phyloP scores from a whole-genome alignment of 768 basidiomycete genomes.

The Mycena floridula region DNA sequence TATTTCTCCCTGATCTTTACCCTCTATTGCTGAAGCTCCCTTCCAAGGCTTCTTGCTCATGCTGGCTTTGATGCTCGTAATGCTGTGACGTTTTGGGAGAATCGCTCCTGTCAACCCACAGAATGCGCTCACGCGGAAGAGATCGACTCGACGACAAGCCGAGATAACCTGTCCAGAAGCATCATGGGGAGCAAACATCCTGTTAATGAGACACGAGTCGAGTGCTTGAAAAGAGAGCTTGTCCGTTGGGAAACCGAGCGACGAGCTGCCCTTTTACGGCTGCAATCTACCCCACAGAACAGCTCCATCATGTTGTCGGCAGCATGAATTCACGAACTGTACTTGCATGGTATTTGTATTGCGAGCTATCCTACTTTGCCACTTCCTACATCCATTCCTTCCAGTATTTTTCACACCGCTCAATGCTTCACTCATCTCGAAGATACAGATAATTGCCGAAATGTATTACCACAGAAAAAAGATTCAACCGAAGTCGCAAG shows the following conservation, averaged over 20 bases:
- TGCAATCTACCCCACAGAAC: constrained; percentile 2
- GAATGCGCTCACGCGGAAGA: constrained; percentile 16
- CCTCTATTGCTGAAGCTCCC: constrained; percentile 4
- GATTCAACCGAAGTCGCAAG: too few species aligned
- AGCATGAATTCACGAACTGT: neutral
- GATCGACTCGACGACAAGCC: constrained; percentile 10
- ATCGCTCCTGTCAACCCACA: constrained; percentile 11
- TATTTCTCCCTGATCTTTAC: constrained; percentile 6
- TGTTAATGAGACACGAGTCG: constrained; percentile 56
- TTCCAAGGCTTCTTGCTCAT: constrained; percentile 75
- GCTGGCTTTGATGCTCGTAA: constrained; percentile 85
- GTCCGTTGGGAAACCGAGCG: constrained; percentile 62
- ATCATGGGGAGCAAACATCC: constrained; percentile 64
- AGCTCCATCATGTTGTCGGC: constrained; percentile 1
- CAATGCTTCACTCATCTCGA: too few species aligned
- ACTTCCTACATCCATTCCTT: too few species aligned
- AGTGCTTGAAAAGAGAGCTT: constrained; percentile 60
- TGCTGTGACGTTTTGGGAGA: constrained; percentile 83
- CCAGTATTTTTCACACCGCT: too few species aligned
- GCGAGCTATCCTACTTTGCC: too few species aligned
- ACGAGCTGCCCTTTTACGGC: constrained; percentile 16
- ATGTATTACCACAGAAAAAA: too few species aligned
- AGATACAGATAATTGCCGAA: too few species aligned
- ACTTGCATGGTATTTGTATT: too few species aligned
- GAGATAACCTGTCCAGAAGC: constrained; percentile 27